Conservation (phyloP, 495 filamentous ascomycete genomes). For the Amphirosellinia nigrospora region DNA sequence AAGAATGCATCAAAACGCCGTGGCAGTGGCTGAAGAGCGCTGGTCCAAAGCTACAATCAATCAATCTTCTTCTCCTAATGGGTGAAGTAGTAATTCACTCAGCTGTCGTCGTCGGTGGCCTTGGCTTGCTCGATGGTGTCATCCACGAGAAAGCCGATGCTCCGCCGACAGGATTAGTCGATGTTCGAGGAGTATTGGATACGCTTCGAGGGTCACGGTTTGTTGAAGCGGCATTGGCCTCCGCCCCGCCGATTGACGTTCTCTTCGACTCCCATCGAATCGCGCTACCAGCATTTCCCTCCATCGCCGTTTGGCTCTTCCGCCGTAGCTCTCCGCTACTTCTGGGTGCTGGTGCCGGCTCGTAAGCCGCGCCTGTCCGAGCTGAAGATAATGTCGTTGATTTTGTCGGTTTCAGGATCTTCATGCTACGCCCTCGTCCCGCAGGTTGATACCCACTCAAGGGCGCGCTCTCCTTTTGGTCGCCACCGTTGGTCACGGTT, state of each 20-base stretch:
- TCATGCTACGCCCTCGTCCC: conserved; percentile 68
- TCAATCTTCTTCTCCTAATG: neutral
- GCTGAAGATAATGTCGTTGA: conserved; percentile 51
- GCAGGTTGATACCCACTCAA: conserved; percentile 65
- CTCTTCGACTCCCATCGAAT: conserved; percentile 52
- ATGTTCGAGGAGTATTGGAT: conserved; percentile 47
- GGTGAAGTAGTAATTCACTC: conserved; percentile 33
- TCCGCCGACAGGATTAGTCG: conserved; percentile 82
- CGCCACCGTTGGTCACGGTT: conserved; percentile 52
- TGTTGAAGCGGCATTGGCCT: conserved; percentile 39
- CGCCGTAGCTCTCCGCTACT: conserved; percentile 48
- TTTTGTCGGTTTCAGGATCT: conserved; percentile 75
- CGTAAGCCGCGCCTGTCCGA: conserved; percentile 55
- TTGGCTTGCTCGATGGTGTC: conserved; percentile 47
- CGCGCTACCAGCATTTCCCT: conserved; percentile 37
- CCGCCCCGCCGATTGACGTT: conserved; percentile 30
- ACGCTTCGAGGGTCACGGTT: conserved; percentile 50
- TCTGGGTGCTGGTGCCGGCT: conserved; percentile 43
- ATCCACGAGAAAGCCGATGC: conserved; percentile 98
- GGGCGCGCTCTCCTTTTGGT: conserved; percentile 52
- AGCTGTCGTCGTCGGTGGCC: conserved; percentile 41
- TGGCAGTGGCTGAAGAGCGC: conserved; percentile 1
- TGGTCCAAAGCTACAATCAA: conserved; percentile 9
- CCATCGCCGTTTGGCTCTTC: conserved; percentile 45
- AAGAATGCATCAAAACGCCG: conserved; percentile 10